Conservation (phyloP, 495 filamentous ascomycete species). For the Neurospora sp. region DNA sequence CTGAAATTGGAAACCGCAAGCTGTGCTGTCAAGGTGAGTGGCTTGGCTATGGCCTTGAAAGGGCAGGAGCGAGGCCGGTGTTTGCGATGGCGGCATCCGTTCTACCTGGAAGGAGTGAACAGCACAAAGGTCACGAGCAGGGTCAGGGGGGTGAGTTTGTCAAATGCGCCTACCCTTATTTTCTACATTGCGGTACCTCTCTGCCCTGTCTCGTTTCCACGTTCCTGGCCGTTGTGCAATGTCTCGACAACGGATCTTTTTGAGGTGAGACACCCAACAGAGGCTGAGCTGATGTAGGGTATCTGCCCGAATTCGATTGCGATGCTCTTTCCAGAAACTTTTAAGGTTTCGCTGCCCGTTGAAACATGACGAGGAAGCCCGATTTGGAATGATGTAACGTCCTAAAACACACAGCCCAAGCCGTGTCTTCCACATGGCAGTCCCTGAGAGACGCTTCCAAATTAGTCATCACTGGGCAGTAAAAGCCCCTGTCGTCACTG, state of each 20-base stretch:
- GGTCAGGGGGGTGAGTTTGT: background rate
- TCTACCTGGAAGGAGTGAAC: background rate
- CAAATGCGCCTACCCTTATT: background rate
- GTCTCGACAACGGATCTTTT: background rate
- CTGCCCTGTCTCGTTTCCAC: background rate
- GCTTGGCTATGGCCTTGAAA: background rate
- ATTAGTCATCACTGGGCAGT: background rate
- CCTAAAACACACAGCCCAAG: background rate
- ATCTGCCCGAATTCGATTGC: background rate
- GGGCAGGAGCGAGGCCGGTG: background rate
- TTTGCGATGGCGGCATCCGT: background rate
- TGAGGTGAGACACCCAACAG: background rate
- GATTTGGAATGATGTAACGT: background rate
- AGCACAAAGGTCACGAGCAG: background rate
- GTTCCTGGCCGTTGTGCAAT: background rate
- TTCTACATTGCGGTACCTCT: background rate
- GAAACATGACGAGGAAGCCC: background rate
- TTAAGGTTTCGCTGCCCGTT: background rate
- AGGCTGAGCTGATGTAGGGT: background rate
- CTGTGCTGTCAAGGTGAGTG: background rate
- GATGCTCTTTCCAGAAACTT: background rate
- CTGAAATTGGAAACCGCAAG: background rate
- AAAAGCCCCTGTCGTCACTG: background rate
- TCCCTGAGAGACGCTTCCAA: background rate
- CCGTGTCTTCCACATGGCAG: background rate